Conservation (phyloP, 768 basidiomycete genomes). For the Amanita exitialis region DNA sequence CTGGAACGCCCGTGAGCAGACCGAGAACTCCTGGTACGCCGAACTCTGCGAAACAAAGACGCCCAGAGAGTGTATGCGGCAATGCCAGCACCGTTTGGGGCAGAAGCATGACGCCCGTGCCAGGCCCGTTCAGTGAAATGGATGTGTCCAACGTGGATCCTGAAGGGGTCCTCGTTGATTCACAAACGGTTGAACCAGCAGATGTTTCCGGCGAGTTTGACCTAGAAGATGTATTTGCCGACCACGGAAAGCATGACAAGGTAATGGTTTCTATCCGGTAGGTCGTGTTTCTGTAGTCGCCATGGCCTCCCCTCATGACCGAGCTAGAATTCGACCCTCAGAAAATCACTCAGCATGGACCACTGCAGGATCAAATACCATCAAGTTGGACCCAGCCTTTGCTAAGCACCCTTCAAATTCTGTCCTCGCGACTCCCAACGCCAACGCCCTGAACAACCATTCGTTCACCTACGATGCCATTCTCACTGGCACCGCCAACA, state of each 20-base stretch:
- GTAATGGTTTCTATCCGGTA: constrained; percentile 81
- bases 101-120: constrained; percentile 37
- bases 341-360: constrained; percentile 47
- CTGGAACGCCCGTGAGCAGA: constrained; percentile 19
- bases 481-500: constrained; percentile 71
- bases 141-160: constrained; percentile 65
- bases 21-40: constrained; percentile 49
- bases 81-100: constrained; percentile 13
- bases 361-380: constrained; percentile 30
- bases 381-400: constrained; percentile 52
- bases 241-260: constrained; percentile 72
- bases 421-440: constrained; percentile 15
- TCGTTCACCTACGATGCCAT: constrained; percentile 65
- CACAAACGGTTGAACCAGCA: constrained; percentile 53
- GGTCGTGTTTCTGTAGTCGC: constrained; percentile 7
- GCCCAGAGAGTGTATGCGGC: constrained; percentile 4
- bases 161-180: constrained; percentile 73
- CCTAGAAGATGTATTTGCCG: constrained; percentile 22
- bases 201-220: constrained; percentile 67
- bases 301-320: constrained; percentile 1
- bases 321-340: constrained; percentile 53
- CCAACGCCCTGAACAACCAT: not conserved
- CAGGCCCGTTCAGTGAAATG: constrained; percentile 54
- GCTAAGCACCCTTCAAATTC: constrained; percentile 29
- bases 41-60: constrained; percentile 3